phyloP scores from a whole-genome alignment of 202 grass and related monocot species.

The Saccharum hybrid region DNA sequence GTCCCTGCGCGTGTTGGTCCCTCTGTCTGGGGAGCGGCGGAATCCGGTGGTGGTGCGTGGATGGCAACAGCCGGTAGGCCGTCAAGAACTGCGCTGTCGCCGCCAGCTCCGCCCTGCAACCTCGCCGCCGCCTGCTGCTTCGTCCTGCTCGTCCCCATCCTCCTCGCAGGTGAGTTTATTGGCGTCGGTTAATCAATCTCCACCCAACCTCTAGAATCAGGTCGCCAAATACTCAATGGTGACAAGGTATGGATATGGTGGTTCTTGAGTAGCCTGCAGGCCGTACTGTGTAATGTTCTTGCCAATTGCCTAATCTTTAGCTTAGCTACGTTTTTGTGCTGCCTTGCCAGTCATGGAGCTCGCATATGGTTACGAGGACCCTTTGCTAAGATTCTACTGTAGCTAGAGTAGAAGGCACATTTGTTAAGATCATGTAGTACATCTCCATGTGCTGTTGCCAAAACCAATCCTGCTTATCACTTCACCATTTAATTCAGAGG shows the following conservation, averaged over 20 bases:
- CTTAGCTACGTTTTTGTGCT: background rate
- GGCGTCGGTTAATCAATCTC: background rate
- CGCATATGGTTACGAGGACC: too few species aligned
- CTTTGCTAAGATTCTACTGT: background rate
- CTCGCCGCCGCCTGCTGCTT: background rate
- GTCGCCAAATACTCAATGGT: background rate
- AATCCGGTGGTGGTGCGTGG: background rate
- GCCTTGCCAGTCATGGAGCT: background rate
- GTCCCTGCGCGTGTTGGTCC: background rate
- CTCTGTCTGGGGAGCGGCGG: background rate
- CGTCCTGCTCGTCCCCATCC: conserved; percentile 1
- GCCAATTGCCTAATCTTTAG: background rate
- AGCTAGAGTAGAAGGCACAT: background rate
- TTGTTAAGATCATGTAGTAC: background rate
- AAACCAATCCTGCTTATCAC: background rate
- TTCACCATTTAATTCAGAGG: background rate
- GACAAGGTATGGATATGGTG: background rate
- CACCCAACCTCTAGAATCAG: background rate
- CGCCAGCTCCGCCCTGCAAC: background rate
- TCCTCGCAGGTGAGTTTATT: conserved; percentile 32
- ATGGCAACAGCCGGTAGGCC: conserved; percentile 22
- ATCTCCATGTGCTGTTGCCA: background rate
- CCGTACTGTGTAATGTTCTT: background rate
- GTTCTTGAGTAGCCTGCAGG: background rate
- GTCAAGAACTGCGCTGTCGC: conserved; percentile 3